Conservation (phyloP, 768 basidiomycete species). For the Kwoniella sp. region DNA sequence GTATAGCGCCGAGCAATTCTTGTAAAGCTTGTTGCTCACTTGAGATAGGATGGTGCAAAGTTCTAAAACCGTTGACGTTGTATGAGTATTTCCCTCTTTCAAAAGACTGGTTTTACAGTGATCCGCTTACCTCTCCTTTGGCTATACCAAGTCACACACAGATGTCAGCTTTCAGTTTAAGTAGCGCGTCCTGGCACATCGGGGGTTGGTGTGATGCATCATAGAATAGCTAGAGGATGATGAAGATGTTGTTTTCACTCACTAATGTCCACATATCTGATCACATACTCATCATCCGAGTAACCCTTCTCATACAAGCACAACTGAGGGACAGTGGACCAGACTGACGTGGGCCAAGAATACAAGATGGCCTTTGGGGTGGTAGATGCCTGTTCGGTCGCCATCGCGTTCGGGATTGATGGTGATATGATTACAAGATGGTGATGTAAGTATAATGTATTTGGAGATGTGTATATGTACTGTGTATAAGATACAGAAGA, state of each 20-base stretch:
- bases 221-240: slow-evolving; percentile 2
- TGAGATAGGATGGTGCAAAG: slow-evolving; percentile 68
- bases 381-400: slow-evolving; percentile 9
- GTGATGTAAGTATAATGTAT: neutral
- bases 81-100: slow-evolving; percentile 9
- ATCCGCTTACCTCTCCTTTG: slow-evolving; percentile 62
- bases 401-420: slow-evolving; percentile 5
- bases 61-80: slow-evolving; percentile 58
- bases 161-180: too few species aligned
- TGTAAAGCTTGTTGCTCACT: slow-evolving; percentile 36
- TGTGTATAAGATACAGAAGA: too few species aligned
- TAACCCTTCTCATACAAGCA: slow-evolving; percentile 75
- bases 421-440: neutral
- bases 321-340: slow-evolving; percentile 55
- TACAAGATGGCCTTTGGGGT: slow-evolving; percentile 76
- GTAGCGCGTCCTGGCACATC: too few species aligned
- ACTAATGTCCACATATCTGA: slow-evolving; percentile 59
- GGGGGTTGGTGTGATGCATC: too few species aligned
- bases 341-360: slow-evolving; percentile 58
- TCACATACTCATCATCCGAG: slow-evolving; percentile 70
- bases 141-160: slow-evolving; percentile 56
- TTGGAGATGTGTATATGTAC: too few species aligned
- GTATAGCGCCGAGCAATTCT: too few species aligned
- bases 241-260: slow-evolving; percentile 18
- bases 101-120: neutral